Conservation (phyloP, 208 protist species). For the Wallacemonas sp. region DNA sequence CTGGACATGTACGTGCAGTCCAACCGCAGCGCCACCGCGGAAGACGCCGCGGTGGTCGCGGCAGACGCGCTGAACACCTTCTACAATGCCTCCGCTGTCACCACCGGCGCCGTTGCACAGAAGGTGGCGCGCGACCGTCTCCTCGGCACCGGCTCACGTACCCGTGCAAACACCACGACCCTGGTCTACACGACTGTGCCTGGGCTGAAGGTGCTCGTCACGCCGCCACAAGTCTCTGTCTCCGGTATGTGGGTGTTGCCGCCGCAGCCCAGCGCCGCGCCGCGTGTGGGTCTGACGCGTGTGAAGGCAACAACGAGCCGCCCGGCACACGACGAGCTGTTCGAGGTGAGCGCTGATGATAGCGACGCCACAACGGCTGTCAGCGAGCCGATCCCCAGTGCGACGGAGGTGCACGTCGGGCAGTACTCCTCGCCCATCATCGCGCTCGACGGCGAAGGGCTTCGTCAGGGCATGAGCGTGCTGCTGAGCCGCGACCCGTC, state of each 20-base stretch:
- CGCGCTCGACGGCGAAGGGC: slow-evolving; percentile 43
- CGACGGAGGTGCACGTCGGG: slow-evolving; percentile 26
- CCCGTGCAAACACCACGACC: slow-evolving; percentile 11
- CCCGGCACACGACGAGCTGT: slow-evolving; percentile 20
- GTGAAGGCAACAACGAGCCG: slow-evolving; percentile 21
- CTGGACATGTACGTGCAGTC: slow-evolving; percentile 1
- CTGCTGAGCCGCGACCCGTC: slow-evolving; percentile 34
- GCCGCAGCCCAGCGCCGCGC: slow-evolving; percentile 19
- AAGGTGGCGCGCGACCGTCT: neutral
- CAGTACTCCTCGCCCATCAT: slow-evolving; percentile 66
- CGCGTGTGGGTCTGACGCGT: slow-evolving; percentile 15
- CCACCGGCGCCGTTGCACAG: neutral
- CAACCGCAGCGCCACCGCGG: slow-evolving; percentile 1
- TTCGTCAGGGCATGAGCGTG: slow-evolving; percentile 53
- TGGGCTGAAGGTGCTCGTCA: slow-evolving; percentile 45
- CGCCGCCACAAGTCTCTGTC: slow-evolving; percentile 31
- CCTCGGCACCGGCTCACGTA: slow-evolving; percentile 15
- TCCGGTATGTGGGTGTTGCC: slow-evolving; percentile 64
- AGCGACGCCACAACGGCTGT: neutral
- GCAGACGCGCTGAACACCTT: neutral
- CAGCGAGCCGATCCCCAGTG: slow-evolving; percentile 3
- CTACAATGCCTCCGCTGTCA: neutral
- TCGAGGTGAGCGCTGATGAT: neutral
- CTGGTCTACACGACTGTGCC: slow-evolving; percentile 59
- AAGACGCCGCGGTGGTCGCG: too few species aligned